A percentile compares a stretch with the other conserved stretches of the same genome.
phyloP scores from a whole-genome alignment of 2,329 filamentous ascomycete species.

The Dissoconium aciculare region DNA sequence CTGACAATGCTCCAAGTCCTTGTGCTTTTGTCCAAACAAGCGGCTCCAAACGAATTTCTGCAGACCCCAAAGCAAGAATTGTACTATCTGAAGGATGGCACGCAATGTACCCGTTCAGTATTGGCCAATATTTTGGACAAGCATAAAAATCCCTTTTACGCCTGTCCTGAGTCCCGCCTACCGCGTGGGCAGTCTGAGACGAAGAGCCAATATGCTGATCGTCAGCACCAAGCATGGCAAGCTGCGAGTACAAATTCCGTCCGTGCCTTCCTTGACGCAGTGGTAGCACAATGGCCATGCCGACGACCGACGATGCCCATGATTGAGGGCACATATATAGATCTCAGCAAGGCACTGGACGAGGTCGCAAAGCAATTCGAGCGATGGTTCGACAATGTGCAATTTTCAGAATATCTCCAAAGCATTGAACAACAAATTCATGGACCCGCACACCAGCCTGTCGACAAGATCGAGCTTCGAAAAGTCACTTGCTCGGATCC shows the following conservation, averaged over 20 bases:
- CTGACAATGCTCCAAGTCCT: slow-evolving; percentile 31
- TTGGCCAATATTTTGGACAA: background rate
- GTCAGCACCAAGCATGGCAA: slow-evolving; percentile 4
- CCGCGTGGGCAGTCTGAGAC: slow-evolving; percentile 18
- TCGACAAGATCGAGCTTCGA: background rate
- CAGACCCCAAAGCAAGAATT: background rate
- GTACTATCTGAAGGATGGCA: background rate
- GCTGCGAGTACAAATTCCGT: slow-evolving; percentile 1
- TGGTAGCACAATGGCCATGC: slow-evolving; percentile 10
- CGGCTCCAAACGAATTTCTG: background rate
- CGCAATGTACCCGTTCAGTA: background rate
- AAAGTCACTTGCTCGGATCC: no score
- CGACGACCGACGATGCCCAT: slow-evolving; percentile 1
- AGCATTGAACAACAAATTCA: slow-evolving; percentile 3
- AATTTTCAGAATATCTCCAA: slow-evolving; percentile 8
- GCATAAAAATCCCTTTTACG: background rate
- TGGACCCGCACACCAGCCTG: background rate
- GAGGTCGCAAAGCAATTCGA: slow-evolving; percentile 6
- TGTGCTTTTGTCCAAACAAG: slow-evolving; percentile 23
- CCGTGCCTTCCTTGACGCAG: slow-evolving; percentile 1
- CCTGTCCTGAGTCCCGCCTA: slow-evolving; percentile 15
- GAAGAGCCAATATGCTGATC: slow-evolving; percentile 15
- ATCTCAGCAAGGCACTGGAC: slow-evolving; percentile 6
- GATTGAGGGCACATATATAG: slow-evolving; percentile 6
- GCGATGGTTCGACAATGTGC: slow-evolving; percentile 10